Base-by-base conservation (phyloP, 2,329 filamentous ascomycete species). In the Ophiostoma australiae region DNA sequence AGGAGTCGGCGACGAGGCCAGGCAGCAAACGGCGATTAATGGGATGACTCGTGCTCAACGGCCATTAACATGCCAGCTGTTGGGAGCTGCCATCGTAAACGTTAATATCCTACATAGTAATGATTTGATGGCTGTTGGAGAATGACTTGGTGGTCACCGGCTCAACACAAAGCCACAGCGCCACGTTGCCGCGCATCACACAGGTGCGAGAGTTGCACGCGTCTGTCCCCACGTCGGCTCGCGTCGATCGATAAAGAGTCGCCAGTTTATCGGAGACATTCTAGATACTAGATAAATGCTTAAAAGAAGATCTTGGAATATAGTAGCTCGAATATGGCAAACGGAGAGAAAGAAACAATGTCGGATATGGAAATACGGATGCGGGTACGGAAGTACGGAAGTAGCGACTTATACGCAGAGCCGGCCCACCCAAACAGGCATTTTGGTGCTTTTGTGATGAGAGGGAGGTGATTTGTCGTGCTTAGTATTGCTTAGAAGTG, bases 341-440 rank as follows among this genome's bases (percentile, higher is more conserved):
- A 58, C 3, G 17, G 8, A 27, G n/a, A 23, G 27, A 27, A 13
- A 10, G 52, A 58, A 11, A n/a, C 44, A 48, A 48, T 27, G 23
- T 58, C 52, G 44, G 44, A 48, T 48, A 48, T 48, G 44, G 44
- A 58, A 33, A 63, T 33, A 27, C 58, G 23, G 52, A 58, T 61
- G 27, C 48, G 48, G 20, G 27, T n/a, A 8, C 11, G 67, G 23
- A 10, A 20, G 23, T 68, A 37, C 70, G 70, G 70, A 71, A 20
- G 23, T 68, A 23, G 33, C 6, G 70, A 71, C 70, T 68, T 48
- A 71, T 13, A 71, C 52, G 44, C 15, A 31, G 4, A 27, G 52
- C 52, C 52, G 58, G 58, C 27, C 58, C 58, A 63, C 27, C 58
- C 58, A 63, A 63, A 63, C 15, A 63, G 58, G 58, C 27, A 63